Evolutionary conservation across 1,284 basidiomycete genomes (phyloP), one percentile per base, ranked within the genome.

Genomic region (Somion occarium): DNA sequence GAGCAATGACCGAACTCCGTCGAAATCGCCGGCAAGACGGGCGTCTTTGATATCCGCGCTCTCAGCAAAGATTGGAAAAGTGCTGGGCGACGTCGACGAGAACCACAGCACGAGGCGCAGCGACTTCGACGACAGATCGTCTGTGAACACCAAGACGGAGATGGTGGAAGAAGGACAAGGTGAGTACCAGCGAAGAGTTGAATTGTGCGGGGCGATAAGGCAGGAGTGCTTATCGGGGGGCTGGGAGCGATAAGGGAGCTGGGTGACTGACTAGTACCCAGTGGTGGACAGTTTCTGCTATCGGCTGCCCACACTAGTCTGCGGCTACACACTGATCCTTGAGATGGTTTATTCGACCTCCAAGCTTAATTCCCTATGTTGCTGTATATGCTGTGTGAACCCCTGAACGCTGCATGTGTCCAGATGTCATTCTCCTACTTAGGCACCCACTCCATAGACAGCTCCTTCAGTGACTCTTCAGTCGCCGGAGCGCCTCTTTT

Each of bases 41-140:
- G 42, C 43, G 30, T 52, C 53, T 22, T 52, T 52, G 44, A 44
- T 58, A 22, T 58, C 56, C 9, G 41, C 46, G 26, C 45, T 58
- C 20, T 42, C 55, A 51, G 57, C 57, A 30, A 48, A 50, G 43
- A 24, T 56, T 9, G 49, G 52, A 25, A 38, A 25, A 25, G 47
- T 51, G 39, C 53, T 56, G 43, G 49, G 50, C 23, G 49, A 52
- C 46, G 34, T 46, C 20, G 39, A 48, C 44, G 43, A 44, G 44
- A 46, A 48, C 51, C 19, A 13, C 19, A 43, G 42, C 42, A 44
- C 23, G 19, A 22, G 48, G 38, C 42, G 38, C 26, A 39, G 42
- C 41, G 24, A 26, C n/a, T 43, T 22, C 42, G 42, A 25, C 27
- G 55, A 56, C 53, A 34, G 19, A 11, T 44, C 51, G 48, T 55